Base-by-base conservation (phyloP, 345 rosid species). In the Hibiscus trionum region DNA sequence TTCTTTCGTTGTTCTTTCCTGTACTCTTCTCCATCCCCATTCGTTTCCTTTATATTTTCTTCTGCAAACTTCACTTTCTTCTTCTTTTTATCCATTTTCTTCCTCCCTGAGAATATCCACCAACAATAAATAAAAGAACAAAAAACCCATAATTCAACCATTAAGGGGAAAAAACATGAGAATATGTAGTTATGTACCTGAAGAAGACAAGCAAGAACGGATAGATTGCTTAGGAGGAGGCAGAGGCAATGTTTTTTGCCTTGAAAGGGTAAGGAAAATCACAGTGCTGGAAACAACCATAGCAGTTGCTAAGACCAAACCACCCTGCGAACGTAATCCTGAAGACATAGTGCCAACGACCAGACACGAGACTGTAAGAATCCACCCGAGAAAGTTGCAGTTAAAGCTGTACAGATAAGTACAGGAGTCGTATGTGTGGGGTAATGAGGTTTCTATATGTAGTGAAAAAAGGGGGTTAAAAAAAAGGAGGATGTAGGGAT, bases 281-380 rank as follows among this genome's bases (percentile, higher is more conserved):
- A 85, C 85, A 35, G 98, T 89, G 77, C 82, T 85, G 29, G 98
- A 90, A 72, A 93, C 88, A 5, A 82, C 88, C 93, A 93, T 89
- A 70, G 93, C 95, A 1, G 96, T 84, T 5, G 91, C 97, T 29
- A 93, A 74, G n/a, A 89, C 90, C 58, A 93, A 29, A 21, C 86
- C 82, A 26, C 86, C 81, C 57, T 84, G 83, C 33, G 86, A 84
- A 70, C 81, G 79, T 0, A 86, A 71, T 1, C 76, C 75, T 33
- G 70, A 76, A 64, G 87, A 56, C 71, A 67, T 67, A 16, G 21
- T 49, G 24, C 58, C 71, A 26, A 37, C 5, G 14, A 37, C 39
- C 71, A 47, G 42, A 49, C 58, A 66, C 35, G 35, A 7, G 46
- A 66, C 35, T 21, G 60, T 14, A 0, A 64, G 19, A 46, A 29